These are phyloP conservation scores for Colletotrichum sp. DNA, from an alignment of 2,329 filamentous ascomycete species.

Conservation along the genomic window DNA sequence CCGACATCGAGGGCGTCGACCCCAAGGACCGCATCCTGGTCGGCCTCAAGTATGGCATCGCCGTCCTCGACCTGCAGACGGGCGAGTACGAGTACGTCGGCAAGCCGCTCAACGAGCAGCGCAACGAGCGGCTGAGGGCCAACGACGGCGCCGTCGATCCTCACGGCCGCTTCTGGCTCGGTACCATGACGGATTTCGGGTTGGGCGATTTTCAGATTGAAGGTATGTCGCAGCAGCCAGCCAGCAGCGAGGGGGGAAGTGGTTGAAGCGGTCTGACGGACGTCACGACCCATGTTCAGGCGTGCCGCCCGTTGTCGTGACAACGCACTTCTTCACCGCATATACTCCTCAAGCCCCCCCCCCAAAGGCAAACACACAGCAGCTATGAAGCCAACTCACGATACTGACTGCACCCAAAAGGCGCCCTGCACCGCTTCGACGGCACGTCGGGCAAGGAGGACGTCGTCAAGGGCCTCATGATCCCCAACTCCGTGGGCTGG, in stretches of 20 bases:
- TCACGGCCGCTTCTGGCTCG: conserved; percentile 83
- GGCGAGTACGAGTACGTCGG: conserved; percentile 59
- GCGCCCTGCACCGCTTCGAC: conserved; percentile 76
- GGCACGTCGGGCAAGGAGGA: conserved; percentile 62
- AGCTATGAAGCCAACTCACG: neutral
- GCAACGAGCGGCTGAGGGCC: conserved; percentile 63
- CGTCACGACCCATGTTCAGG: neutral
- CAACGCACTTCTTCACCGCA: neutral
- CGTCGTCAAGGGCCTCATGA: conserved; percentile 69
- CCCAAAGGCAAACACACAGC: neutral
- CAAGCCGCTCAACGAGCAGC: conserved; percentile 49
- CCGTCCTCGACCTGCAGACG: conserved; percentile 71
- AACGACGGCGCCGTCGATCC: conserved; percentile 87
- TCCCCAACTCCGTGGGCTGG: conserved; percentile 88
- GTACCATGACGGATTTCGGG: conserved; percentile 80
- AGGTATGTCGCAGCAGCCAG: conserved; percentile 42
- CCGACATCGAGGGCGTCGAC: conserved; percentile 74
- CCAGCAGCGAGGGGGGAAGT: no score
- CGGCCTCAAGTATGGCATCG: conserved; percentile 82
- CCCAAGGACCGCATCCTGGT: conserved; percentile 71
- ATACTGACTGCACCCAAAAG: conserved; percentile 43
- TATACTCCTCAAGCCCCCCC: neutral
- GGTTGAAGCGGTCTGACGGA: neutral
- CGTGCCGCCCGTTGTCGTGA: neutral
- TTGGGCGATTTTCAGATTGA: conserved; percentile 63